These are phyloP conservation scores for Populus deltoides DNA, from an alignment of 345 rosid genomes.

Conservation along the genomic window DNA sequence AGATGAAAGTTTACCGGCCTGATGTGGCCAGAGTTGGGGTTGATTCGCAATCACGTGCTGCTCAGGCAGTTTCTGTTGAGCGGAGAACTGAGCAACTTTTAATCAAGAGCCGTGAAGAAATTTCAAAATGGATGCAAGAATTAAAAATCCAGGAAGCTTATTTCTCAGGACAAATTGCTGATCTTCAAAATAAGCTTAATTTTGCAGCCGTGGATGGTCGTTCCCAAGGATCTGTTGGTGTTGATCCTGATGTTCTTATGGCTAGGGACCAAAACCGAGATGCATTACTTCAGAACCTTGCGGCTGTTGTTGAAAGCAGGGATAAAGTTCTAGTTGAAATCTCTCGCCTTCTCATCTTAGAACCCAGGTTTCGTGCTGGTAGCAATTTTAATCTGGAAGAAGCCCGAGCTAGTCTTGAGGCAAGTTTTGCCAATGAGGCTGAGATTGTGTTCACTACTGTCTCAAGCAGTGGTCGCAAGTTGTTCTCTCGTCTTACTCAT, in stretches of 20 bases:
- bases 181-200: conserved; percentile 70
- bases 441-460: conserved; percentile 99
- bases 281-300: conserved; percentile 76
- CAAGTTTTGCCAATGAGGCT: conserved; percentile 98
- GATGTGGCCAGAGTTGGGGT: conserved; percentile 99
- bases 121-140: conserved; percentile 77
- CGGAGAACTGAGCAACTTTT: conserved; percentile 90
- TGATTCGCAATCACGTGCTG: conserved; percentile 95
- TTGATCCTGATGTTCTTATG: conserved; percentile 90
- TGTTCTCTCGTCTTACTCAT: conserved; percentile 95
- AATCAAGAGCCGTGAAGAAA: conserved; percentile 78
- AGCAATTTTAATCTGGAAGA: conserved; percentile 86
- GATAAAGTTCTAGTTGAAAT: conserved; percentile 96
- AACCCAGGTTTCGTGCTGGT: conserved; percentile 72
- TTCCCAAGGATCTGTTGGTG: conserved; percentile 95
- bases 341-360: conserved; percentile 90
- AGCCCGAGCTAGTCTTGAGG: conserved; percentile 95
- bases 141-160: conserved; percentile 71
- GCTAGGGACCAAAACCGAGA: conserved; percentile 93
- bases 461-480: conserved; percentile 96
- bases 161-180: conserved; percentile 77
- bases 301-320: conserved; percentile 90
- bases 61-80: conserved; percentile 99
- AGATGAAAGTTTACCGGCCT: conserved; percentile 95
- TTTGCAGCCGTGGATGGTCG: conserved; percentile 71